Base-by-base conservation (phyloP, 441 rosid species). In the Euphorbia neoarborescens region DNA sequence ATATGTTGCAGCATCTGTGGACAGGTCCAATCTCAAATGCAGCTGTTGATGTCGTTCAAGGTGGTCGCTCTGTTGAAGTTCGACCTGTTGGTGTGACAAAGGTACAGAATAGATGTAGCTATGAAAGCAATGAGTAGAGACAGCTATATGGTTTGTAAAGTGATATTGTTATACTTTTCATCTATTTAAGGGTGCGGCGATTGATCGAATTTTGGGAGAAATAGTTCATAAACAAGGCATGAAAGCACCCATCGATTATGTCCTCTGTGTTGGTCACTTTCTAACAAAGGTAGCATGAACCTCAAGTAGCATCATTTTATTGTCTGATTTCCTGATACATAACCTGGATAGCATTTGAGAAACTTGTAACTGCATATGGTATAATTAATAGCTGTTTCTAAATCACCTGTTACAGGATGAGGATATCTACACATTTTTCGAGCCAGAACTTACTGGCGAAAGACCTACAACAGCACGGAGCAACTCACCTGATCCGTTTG, bases 11-110 rank as follows among this genome's bases (percentile, higher is more conserved):
- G 80, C 96, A 90, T 82, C 89, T 90, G 22, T 90, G 96, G 90
- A 88, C 92, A 44, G 96, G 92, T 51, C 96, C 96, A 20, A 90
- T 90, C 76, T 88, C 96, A 20, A 88, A 90, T 80, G 92, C 96
- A 38, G 83, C 96, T 0, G 86, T 89, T 57, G 96, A 88, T 72
- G 92, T 89, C 57, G 89, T 89, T 69, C 96, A 86, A 82, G 92
- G 96, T 46, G 81, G 88, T 71, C 83, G 89, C 25, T 90, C 92
- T 11, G 87, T 90, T 65, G 96, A 90, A 81, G 96, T 88, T 65
- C 84, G 96, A 73, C 84, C 96, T 46, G 91, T 88, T 58, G 96
- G 96, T 65, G 87, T 90, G 40, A 85, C 96, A 35, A 90, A 90
- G 88, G 92, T 86, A 48, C 62, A 48, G 35, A 65, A 34, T 14